A percentile compares a stretch with the other conserved stretches of the same genome.
Evolutionary conservation across 139 green algal genomes (phyloP).

Genomic region (Picocystis salinarum): DNA sequence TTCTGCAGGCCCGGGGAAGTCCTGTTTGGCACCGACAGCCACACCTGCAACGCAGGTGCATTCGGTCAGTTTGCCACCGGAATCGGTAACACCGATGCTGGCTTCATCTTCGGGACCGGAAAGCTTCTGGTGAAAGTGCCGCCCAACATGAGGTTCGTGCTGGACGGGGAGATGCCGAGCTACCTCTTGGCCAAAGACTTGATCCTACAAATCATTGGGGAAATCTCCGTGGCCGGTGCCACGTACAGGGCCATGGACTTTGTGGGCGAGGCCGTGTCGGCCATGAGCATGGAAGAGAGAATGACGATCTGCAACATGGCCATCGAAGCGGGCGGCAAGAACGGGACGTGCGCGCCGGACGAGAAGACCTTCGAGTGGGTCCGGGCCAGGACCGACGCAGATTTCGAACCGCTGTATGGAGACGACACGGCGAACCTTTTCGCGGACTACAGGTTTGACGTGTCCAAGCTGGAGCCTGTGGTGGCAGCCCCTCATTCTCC

Average conservation of each 20-base stretch:
- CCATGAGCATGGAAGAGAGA: constrained; percentile 92
- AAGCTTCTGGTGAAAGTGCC: constrained; percentile 93
- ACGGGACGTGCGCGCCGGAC: constrained; percentile 63
- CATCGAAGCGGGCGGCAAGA: constrained; percentile 70
- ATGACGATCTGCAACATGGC: constrained; percentile 99
- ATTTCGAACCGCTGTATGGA: constrained; percentile 57
- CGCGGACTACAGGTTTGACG: constrained; percentile 62
- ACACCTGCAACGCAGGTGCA: constrained; percentile 90
- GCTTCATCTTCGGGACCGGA: constrained; percentile 89
- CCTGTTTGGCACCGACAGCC: constrained; percentile 91
- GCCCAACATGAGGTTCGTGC: constrained; percentile 74
- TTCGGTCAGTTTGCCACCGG: constrained; percentile 91
- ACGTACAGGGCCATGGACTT: constrained; percentile 64
- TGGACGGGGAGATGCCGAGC: constrained; percentile 84
- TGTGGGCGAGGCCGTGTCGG: constrained; percentile 43
- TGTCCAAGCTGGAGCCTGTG: constrained; percentile 79
- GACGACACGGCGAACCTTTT: constrained; percentile 45
- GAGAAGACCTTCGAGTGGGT: constrained; percentile 87
- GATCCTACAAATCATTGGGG: constrained; percentile 91
- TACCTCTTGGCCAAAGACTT: constrained; percentile 82
- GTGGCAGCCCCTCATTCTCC: constrained; percentile 85
- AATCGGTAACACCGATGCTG: constrained; percentile 88
- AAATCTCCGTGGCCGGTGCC: constrained; percentile 61
- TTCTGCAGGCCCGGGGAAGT: constrained; percentile 69
- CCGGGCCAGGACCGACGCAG: constrained; percentile 35